phyloP scores from a whole-genome alignment of 2,329 filamentous ascomycete genomes.

The Lasiodiplodia gonubiensis region DNA sequence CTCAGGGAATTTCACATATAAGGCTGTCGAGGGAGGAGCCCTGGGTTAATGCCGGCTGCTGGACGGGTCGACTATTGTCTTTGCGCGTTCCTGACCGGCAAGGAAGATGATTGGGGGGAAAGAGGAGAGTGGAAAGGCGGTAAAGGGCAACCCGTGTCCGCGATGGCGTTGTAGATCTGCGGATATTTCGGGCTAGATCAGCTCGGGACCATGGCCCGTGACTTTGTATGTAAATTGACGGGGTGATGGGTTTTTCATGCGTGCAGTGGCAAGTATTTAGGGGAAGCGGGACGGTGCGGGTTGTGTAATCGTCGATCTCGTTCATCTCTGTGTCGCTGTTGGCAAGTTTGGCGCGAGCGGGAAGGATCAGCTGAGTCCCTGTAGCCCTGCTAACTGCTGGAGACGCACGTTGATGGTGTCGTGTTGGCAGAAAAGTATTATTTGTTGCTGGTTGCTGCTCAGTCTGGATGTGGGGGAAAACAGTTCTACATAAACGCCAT shows the following conservation, averaged over 20 bases:
- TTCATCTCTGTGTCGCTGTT: neutral
- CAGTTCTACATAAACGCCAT: conserved; percentile 17
- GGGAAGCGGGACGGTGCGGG: neutral
- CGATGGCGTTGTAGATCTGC: neutral
- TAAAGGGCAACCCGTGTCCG: neutral
- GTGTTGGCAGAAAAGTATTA: conserved; percentile 18
- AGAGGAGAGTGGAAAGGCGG: neutral
- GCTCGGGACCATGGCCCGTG: neutral
- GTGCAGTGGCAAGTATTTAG: neutral
- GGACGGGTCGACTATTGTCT: neutral
- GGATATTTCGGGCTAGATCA: neutral
- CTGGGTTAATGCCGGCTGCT: neutral
- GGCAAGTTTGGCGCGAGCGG: neutral
- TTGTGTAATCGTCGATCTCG: neutral
- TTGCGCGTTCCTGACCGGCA: neutral
- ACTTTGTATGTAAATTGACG: neutral
- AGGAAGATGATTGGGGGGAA: neutral
- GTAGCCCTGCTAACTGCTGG: neutral
- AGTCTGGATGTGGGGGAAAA: conserved; percentile 10
- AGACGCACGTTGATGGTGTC: neutral
- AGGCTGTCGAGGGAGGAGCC: neutral
- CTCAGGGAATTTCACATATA: neutral
- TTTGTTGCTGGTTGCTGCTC: conserved; percentile 19
- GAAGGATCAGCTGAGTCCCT: neutral
- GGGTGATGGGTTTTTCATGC: neutral